These are phyloP conservation scores for Fistulinella prunicolor DNA, from an alignment of 768 basidiomycete genomes.

Conservation along the genomic window DNA sequence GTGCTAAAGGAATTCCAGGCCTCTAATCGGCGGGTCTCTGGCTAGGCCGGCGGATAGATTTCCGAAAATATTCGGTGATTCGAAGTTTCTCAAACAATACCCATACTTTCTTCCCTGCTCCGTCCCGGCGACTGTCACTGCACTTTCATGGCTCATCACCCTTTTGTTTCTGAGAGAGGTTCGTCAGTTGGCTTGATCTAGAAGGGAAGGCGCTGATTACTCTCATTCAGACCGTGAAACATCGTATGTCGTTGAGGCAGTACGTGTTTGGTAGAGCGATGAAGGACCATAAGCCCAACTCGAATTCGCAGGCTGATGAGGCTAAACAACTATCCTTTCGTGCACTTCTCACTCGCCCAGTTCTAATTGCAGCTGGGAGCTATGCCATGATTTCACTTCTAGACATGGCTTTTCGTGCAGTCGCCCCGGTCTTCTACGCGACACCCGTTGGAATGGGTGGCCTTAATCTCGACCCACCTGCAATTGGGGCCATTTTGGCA, in stretches of 20 bases:
- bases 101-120: conserved; percentile 76
- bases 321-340: conserved; percentile 42
- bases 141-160: conserved; percentile 48
- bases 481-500: conserved; percentile 30
- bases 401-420: conserved; percentile 59
- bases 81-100: conserved; percentile 55
- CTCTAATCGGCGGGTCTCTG: conserved; percentile 64
- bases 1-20: conserved; percentile 31
- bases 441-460: conserved; percentile 31
- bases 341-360: conserved; percentile 46
- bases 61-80: conserved; percentile 54
- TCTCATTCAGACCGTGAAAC: conserved; percentile 15
- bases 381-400: conserved; percentile 60
- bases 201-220: not conserved
- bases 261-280: conserved; percentile 15
- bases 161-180: conserved; percentile 57
- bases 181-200: not conserved
- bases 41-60: conserved; percentile 66
- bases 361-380: conserved; percentile 56
- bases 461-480: conserved; percentile 24
- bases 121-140: conserved; percentile 56
- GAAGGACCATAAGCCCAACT: not conserved
- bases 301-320: not conserved
- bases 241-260: conserved; percentile 12
- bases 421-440: conserved; percentile 34